phyloP scores from a whole-genome alignment of 306 rosid species.

The Fagus sylvatica region DNA sequence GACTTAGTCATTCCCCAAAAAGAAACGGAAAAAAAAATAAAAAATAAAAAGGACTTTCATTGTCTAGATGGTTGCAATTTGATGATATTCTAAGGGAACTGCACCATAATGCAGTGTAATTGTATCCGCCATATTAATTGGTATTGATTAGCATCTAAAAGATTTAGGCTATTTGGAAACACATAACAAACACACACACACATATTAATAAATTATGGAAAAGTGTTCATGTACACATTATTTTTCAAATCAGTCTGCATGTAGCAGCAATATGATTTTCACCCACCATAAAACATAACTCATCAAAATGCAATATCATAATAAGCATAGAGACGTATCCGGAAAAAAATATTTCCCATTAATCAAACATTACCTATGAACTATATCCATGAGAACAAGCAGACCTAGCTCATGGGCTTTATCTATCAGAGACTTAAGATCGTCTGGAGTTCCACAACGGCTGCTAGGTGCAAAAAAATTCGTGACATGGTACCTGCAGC shows the following conservation, averaged over 20 bases:
- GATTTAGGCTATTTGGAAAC: too few relatives aligned
- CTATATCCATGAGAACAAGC: conserved; percentile 98
- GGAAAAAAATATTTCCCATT: not conserved
- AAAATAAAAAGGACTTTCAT: too few relatives aligned
- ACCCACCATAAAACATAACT: not conserved
- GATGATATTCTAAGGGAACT: too few relatives aligned
- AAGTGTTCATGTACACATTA: not conserved
- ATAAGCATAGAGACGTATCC: not conserved
- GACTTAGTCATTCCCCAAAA: too few relatives aligned
- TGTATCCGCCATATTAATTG: too few relatives aligned
- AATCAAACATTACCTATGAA: conserved; percentile 71
- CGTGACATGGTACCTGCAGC: conserved; percentile 89
- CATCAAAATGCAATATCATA: not conserved
- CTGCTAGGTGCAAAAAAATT: conserved; percentile 99
- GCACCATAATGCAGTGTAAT: too few relatives aligned
- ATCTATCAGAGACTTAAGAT: conserved; percentile 87
- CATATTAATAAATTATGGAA: too few relatives aligned
- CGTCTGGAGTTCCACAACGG: conserved; percentile 97
- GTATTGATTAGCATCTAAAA: too few relatives aligned
- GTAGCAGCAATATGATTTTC: not conserved
- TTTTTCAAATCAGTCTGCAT: not conserved
- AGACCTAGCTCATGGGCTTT: conserved; percentile 94
- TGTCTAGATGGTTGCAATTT: too few relatives aligned
- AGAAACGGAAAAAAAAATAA: too few relatives aligned
- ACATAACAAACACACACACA: too few relatives aligned